These are phyloP conservation scores for Leucocoprinus leucothites DNA, from an alignment of 768 basidiomycete species.

Conservation along the genomic window DNA sequence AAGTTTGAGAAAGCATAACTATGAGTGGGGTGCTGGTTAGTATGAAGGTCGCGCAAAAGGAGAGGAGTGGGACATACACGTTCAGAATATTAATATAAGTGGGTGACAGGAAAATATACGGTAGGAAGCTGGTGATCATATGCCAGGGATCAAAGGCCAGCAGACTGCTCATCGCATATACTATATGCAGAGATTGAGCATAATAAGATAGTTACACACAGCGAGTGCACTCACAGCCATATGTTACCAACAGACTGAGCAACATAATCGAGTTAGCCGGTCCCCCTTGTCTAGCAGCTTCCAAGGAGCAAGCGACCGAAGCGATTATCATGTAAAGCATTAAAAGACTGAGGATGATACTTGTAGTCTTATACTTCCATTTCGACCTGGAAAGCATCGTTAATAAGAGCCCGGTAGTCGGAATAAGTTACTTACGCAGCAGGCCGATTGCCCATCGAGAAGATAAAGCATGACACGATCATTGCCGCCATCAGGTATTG, in stretches of 20 bases:
- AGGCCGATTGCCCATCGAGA: conserved; percentile 96
- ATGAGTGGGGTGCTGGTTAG: not conserved
- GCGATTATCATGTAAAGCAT: conserved; percentile 85
- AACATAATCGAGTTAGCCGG: conserved; percentile 72
- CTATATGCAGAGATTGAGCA: conserved; percentile 26
- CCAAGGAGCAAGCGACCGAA: conserved; percentile 77
- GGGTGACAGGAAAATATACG: conserved; percentile 85
- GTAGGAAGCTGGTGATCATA: conserved; percentile 86
- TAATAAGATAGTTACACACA: not conserved
- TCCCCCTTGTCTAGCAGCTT: conserved; percentile 66
- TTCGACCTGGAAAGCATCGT: conserved; percentile 44
- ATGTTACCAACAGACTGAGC: conserved; percentile 83
- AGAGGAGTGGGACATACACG: conserved; percentile 47
- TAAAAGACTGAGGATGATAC: conserved; percentile 68
- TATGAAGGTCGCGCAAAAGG: conserved; percentile 2
- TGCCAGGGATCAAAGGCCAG: conserved; percentile 96
- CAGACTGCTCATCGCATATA: conserved; percentile 74
- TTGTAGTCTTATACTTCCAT: conserved; percentile 83
- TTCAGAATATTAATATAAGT: conserved; percentile 75
- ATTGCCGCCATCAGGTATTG: conserved; percentile 84
- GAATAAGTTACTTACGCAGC: conserved; percentile 50
- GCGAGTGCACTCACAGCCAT: conserved; percentile 54
- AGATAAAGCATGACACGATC: conserved; percentile 86
- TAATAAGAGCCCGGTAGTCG: not conserved
- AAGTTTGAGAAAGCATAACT: conserved; percentile 87